Conservation (phyloP, 495 filamentous ascomycete genomes). For the Aspergillus haitiensis region DNA sequence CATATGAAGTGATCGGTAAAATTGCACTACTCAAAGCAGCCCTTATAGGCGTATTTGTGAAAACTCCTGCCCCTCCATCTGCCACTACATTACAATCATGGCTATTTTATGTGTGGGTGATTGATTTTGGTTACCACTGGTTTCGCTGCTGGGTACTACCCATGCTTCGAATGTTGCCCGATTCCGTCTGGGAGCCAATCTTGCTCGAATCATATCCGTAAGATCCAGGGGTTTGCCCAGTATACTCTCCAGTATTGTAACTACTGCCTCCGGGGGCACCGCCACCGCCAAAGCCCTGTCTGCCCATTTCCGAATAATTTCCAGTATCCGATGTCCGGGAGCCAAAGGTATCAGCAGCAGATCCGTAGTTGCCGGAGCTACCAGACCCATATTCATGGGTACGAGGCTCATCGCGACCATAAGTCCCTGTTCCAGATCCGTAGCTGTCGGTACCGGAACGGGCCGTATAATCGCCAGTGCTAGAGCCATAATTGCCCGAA, state of each 20-base stretch:
- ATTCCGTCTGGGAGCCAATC: constrained; percentile 16
- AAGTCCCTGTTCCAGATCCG: constrained; percentile 15
- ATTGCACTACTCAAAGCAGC: too few species aligned
- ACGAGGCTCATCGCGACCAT: constrained; percentile 9
- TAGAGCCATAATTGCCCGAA: constrained; percentile 8
- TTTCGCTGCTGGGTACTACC: constrained; percentile 19
- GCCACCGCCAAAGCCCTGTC: constrained; percentile 24
- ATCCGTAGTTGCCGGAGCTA: constrained; percentile 22
- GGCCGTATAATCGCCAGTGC: constrained; percentile 7
- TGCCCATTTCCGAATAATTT: background rate
- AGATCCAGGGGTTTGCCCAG: constrained; percentile 1
- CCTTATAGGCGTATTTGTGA: too few species aligned
- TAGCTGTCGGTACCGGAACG: background rate
- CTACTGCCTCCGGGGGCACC: constrained; percentile 36
- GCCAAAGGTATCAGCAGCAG: constrained; percentile 12
- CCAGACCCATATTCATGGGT: constrained; percentile 18
- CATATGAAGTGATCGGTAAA: too few species aligned
- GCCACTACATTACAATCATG: background rate
- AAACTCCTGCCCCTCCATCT: too few species aligned
- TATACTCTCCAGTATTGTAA: constrained; percentile 30
- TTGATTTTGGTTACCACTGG: constrained; percentile 19
- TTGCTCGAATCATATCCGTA: constrained; percentile 15
- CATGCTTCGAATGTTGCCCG: constrained; percentile 6
- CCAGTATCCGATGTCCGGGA: constrained; percentile 9
- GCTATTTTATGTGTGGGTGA: background rate